Evolutionary conservation across 106 monocot genomes (phyloP), one percentile per base, ranked within the genome.

Genomic region (Chionographis japonica): DNA sequence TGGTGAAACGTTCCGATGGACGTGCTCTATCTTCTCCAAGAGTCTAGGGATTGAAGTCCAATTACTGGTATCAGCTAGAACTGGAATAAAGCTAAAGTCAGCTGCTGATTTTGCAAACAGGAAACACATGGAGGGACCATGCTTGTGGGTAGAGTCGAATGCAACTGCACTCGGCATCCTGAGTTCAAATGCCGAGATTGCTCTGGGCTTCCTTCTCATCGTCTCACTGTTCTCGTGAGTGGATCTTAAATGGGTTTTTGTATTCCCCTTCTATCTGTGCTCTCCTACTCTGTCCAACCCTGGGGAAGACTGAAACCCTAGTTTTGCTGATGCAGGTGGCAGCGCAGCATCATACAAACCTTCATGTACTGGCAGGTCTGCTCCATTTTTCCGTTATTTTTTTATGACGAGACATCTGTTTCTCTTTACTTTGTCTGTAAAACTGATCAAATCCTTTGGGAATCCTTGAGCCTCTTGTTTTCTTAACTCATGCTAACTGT

Each of bases 351-450:
- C 58, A 61, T 97, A 65, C 92, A 89, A 57, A 87, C 87, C 12
- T 92, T 92, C 77, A 90, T 97, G 77, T 97, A 92, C 59, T 97
- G 95, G 95, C 92, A 97, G 77, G 95, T 97, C 53, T 15, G 75
- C 70, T 59, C 60, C 19, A 38, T 49, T 9, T 39, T 17, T 11
- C 11, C 42, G 4, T 8, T 2, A 46, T 46, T 46, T 46, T 46
- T 1, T 46, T 6, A 46, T 27, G 27, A 27, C 27, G 27, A 10
- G 46, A 46, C 46, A 46, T 46, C 46, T 46, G 46, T 6, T 46
- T 46, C 9, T 10, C 9, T 46, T 46, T 6, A 5, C 2, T 46
- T 46, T 46, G 8, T 1, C 46, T 46, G 46, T 46, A 10, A 46
- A 46, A 0, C 46, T 46, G 46, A 0, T 46, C 46, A 6, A 10